phyloP scores from a whole-genome alignment of 2,329 filamentous ascomycete species.

The Arthrinium puccinioides region DNA sequence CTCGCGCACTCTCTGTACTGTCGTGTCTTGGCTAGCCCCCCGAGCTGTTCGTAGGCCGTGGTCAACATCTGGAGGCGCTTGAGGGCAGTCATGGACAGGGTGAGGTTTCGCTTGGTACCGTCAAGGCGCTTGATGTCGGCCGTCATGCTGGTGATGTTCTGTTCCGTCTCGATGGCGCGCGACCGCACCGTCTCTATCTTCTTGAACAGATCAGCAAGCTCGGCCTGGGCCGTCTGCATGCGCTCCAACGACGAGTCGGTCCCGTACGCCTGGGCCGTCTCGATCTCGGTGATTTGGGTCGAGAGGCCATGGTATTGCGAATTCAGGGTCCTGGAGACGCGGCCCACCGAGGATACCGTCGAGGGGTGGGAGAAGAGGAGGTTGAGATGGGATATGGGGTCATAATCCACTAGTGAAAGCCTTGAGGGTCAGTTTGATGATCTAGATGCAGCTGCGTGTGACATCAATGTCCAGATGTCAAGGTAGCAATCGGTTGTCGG shows the following conservation, averaged over 20 bases:
- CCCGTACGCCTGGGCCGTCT: constrained; percentile 73
- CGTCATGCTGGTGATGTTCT: constrained; percentile 96
- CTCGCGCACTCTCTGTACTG: constrained; percentile 96
- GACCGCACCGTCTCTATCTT: constrained; percentile 92
- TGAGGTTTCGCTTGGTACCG: constrained; percentile 92
- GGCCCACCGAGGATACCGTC: constrained; percentile 67
- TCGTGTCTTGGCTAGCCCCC: constrained; percentile 71
- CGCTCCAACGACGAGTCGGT: constrained; percentile 83
- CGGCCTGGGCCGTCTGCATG: constrained; percentile 84
- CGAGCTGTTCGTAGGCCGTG: constrained; percentile 95
- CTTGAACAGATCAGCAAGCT: constrained; percentile 82
- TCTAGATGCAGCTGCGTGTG: background rate
- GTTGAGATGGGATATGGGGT: constrained; percentile 90
- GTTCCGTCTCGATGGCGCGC: constrained; percentile 85
- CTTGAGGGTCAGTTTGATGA: too few relatives aligned
- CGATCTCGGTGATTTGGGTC: constrained; percentile 64
- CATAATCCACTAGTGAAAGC: constrained; percentile 77
- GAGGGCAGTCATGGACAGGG: constrained; percentile 93
- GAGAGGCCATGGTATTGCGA: constrained; percentile 77
- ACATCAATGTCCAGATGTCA: too few relatives aligned
- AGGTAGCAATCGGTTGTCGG: too few relatives aligned
- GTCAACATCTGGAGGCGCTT: constrained; percentile 98
- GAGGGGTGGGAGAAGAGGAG: constrained; percentile 86
- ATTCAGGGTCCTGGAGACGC: constrained; percentile 67
- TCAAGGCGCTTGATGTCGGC: constrained; percentile 97